A percentile compares a stretch with the other conserved stretches of the same genome.
phyloP scores from a whole-genome alignment of 345 rosid species.

The Eutrema japonicum region DNA sequence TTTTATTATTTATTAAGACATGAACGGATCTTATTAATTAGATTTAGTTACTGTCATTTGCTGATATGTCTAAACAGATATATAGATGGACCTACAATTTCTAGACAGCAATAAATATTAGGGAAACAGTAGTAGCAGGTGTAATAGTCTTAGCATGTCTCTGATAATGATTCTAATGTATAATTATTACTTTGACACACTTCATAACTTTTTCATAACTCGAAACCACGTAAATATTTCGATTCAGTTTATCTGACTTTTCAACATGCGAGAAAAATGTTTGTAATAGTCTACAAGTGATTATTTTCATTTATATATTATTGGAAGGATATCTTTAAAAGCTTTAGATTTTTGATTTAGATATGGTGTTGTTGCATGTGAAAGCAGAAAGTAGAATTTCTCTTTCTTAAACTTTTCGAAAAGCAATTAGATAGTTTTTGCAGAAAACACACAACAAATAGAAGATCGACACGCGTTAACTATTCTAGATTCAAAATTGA shows the following conservation, averaged over 20 bases:
- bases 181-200: slow-evolving; percentile 11
- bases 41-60: slow-evolving; percentile 37
- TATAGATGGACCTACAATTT: slow-evolving; percentile 29
- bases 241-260: neutral
- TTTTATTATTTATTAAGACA: neutral
- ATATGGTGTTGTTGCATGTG: neutral
- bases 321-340: neutral
- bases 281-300: neutral
- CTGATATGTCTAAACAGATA: slow-evolving; percentile 38
- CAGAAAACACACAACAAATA: neutral
- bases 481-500: neutral
- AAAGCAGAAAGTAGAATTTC: neutral
- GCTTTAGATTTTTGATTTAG: neutral
- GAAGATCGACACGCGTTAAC: neutral
- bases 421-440: neutral
- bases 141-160: slow-evolving; percentile 38
- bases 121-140: slow-evolving; percentile 32
- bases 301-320: neutral
- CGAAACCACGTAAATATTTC: neutral
- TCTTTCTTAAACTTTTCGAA: neutral
- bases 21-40: slow-evolving; percentile 23
- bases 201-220: neutral
- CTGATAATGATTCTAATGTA: slow-evolving; percentile 29
- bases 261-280: neutral
- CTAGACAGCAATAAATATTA: slow-evolving; percentile 29